Percentiles rank a stretch among this genome's conserved stretches.
phyloP scores from a whole-genome alignment of 2,329 filamentous ascomycete genomes.

The Hymenoscyphus albidus region DNA sequence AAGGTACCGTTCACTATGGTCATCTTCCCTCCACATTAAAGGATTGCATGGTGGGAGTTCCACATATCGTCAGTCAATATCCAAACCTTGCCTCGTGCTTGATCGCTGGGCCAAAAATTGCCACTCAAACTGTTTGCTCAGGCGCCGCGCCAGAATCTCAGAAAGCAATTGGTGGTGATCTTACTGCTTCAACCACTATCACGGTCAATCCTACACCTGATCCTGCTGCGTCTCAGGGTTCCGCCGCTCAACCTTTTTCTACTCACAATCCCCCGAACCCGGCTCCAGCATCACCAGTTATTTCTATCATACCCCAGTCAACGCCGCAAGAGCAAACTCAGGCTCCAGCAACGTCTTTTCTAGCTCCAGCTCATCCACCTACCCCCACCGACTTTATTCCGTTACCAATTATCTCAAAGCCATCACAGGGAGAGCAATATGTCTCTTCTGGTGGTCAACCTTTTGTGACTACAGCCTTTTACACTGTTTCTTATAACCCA shows the following conservation, averaged over 20 bases:
- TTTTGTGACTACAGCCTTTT: neutral
- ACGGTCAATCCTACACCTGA: neutral
- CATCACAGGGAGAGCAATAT: neutral
- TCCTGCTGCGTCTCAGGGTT: neutral
- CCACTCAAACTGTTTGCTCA: neutral
- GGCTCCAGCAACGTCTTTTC: neutral
- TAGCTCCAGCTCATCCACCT: neutral
- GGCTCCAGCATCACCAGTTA: neutral
- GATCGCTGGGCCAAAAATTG: constrained; percentile 4
- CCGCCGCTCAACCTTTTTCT: neutral
- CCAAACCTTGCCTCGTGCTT: neutral
- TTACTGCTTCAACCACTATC: constrained; percentile 8
- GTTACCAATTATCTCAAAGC: neutral
- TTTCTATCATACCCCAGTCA: neutral
- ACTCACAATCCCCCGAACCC: neutral
- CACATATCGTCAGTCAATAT: constrained; percentile 7
- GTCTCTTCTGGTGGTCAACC: constrained; percentile 3
- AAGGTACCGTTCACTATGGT: constrained; percentile 3
- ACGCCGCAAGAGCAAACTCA: neutral
- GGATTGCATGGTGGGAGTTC: neutral
- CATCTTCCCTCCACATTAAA: constrained; percentile 1
- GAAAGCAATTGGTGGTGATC: constrained; percentile 5
- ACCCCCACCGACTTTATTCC: neutral
- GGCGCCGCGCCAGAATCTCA: constrained; percentile 1
- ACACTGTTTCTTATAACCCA: neutral